Base-by-base conservation (phyloP, 108 stramenopile species). In the Nannochloropsis salina region DNA sequence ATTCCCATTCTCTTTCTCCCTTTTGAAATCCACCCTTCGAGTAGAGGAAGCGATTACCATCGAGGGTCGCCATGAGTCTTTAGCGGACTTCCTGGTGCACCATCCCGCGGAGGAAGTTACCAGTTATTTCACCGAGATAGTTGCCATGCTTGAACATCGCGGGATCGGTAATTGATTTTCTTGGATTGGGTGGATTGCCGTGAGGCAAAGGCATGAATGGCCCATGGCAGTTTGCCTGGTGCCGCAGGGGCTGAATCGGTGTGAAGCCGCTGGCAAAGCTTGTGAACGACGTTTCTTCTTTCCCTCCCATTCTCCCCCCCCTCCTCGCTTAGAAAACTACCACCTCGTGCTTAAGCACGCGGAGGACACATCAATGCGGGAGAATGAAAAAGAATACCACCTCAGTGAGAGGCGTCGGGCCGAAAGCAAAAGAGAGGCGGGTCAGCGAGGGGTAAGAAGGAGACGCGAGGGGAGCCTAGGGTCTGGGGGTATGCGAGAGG, bases 51-150 rank as follows among this genome's bases (percentile, higher is more conserved):
- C 61, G 15, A 74, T 74, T n/a, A 74, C 61, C 4, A 74, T 74
- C 61, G 6, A 74, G n/a, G 61, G 61, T n/a, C 61, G 61, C 20
- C 61, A 74, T n/a, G n/a, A n/a, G 20, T 74, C 61, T 74, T 74
- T 74, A n/a, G 61, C 61, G n/a, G 61, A 74, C 20, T 74, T 74
- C n/a, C 61, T 74, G 61, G 61, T 74, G 4, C 61, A n/a, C 20
- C 61, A 74, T 15, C 61, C 61, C 61, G 61, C 61, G 61, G 61
- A 74, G 61, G 61, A 74, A 74, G 61, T 74, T 15, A 74, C 61
- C n/a, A n/a, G 20, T n/a, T 74, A n/a, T n/a, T 74, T 74, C 61
- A 74, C 61, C 8, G 61, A 74, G 20, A 74, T 74, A 15, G 61
- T 74, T n/a, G 61, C 15, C 20, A n/a, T 74, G 61, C 61, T 74